A percentile compares a stretch with the other conserved stretches of the same genome.
These are phyloP conservation scores for Zea luxurians DNA, from an alignment of 176 grass and related monocot genomes.

Conservation along the genomic window DNA sequence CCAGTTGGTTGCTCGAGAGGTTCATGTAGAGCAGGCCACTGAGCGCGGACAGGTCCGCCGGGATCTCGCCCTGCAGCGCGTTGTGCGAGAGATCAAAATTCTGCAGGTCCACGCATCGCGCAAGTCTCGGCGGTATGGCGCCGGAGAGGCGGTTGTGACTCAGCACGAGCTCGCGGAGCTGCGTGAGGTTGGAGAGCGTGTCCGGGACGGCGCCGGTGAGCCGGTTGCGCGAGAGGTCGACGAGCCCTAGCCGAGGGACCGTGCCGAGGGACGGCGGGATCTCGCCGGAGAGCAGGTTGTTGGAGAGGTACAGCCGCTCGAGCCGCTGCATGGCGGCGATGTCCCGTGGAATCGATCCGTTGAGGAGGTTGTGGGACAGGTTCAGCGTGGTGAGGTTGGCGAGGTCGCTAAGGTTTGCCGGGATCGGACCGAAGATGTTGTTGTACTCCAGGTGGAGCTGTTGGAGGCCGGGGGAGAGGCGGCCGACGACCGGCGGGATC, in stretches of 20 bases:
- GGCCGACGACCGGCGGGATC: slow-evolving; percentile 53
- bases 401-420: slow-evolving; percentile 56
- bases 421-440: slow-evolving; percentile 70
- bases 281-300: slow-evolving; percentile 74
- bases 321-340: slow-evolving; percentile 62
- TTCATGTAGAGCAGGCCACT: slow-evolving; percentile 67
- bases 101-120: slow-evolving; percentile 37
- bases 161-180: slow-evolving; percentile 49
- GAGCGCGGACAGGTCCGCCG: slow-evolving; percentile 50
- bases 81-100: slow-evolving; percentile 81
- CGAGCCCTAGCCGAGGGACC: slow-evolving; percentile 56
- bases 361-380: slow-evolving; percentile 58
- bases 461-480: slow-evolving; percentile 48
- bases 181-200: slow-evolving; percentile 52
- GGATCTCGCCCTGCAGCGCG: slow-evolving; percentile 54
- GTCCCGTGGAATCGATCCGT: slow-evolving; percentile 66
- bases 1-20: slow-evolving; percentile 59
- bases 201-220: slow-evolving; percentile 43
- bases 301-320: slow-evolving; percentile 69
- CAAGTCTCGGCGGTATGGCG: slow-evolving; percentile 37
- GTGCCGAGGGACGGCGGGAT: slow-evolving; percentile 63
- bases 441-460: slow-evolving; percentile 89
- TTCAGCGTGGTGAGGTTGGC: slow-evolving; percentile 74
- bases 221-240: slow-evolving; percentile 69
- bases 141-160: slow-evolving; percentile 45